Evolutionary conservation across 352 stramenopile genomes (phyloP).

Genomic region (Pythium dissimile): DNA sequence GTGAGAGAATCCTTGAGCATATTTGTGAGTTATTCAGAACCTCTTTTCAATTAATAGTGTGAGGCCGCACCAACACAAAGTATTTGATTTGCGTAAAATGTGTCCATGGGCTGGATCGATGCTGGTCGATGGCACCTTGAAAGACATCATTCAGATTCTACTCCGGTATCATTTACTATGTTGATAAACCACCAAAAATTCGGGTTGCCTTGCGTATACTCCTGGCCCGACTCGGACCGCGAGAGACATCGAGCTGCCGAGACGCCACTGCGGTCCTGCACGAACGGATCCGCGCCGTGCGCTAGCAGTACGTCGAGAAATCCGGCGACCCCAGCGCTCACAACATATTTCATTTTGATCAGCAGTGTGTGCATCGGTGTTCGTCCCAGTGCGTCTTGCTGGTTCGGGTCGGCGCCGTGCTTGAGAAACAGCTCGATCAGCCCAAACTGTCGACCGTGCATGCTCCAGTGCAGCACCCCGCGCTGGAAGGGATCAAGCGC

Average conservation of each 20-base stretch:
- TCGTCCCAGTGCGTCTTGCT: not conserved
- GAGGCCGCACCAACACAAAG: too few species aligned
- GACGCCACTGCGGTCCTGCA: not conserved
- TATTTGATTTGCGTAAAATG: too few species aligned
- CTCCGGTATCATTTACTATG: too few species aligned
- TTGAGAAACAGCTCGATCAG: not conserved
- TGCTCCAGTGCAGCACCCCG: conserved; percentile 1
- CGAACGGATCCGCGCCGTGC: not conserved
- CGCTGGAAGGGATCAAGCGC: not conserved
- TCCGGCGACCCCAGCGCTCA: not conserved
- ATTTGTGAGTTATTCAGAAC: too few species aligned
- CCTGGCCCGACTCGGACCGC: not conserved
- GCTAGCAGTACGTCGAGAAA: not conserved
- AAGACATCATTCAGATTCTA: too few species aligned
- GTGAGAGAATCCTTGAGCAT: too few species aligned
- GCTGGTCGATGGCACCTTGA: too few species aligned
- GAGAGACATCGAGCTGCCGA: not conserved
- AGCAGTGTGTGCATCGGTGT: not conserved
- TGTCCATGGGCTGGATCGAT: too few species aligned
- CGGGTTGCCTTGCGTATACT: not conserved
- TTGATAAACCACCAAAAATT: not conserved
- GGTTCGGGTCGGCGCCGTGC: not conserved
- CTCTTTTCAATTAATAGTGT: too few species aligned
- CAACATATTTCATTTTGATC: not conserved
- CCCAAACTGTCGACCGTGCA: too few species aligned